Evolutionary conservation across 371 early-diverging fungal species (phyloP), one percentile per base, ranked within the genome.

Genomic region (Rhizopus stolonifer): DNA sequence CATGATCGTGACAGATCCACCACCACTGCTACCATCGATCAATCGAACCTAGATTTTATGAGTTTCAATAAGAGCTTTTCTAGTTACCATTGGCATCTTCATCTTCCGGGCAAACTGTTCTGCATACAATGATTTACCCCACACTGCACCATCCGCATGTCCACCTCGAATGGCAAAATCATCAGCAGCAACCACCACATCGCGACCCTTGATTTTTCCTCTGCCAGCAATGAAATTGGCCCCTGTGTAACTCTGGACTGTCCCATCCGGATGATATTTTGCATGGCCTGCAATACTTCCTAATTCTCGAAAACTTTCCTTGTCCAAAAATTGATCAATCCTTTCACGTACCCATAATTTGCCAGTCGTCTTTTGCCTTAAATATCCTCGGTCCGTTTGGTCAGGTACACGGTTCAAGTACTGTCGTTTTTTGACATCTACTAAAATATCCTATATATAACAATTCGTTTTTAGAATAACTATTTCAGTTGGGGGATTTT

Each of bases 101-200:
- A 69, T 33, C 33, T 61, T 69, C 21, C 65, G 58, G 7, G 72
- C 70, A 18, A 59, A 29, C 56, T 72, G 76, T 34, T 75, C 67
- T 48, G 58, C 56, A 45, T 58, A 67, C 14, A 62, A 25, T 11
- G 73, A 65, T 65, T 76, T 76, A 10, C 67, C 69, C 64, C 67
- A 72, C 17, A 76, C 68, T 9, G 77, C 65, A 42, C 71, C 73
- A 59, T 76, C 77, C 23, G 70, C 77, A 60, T 72, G 77, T 2
- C 73, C 77, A 44, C 64, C 73, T 33, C 77, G 77, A 46, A 76
- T 70, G 18, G 70, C 63, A 58, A 76, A 67, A 48, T 76, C 73
- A 50, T 72, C 77, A 15, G 71, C 77, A 25, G 62, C 77, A 0
- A 76, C 62, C 51, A 76, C 63, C 4, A 72, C 60, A 52, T 65